Evolutionary conservation across 2,329 filamentous ascomycete genomes (phyloP).

Genomic region (Zymoseptoria tritici): DNA sequence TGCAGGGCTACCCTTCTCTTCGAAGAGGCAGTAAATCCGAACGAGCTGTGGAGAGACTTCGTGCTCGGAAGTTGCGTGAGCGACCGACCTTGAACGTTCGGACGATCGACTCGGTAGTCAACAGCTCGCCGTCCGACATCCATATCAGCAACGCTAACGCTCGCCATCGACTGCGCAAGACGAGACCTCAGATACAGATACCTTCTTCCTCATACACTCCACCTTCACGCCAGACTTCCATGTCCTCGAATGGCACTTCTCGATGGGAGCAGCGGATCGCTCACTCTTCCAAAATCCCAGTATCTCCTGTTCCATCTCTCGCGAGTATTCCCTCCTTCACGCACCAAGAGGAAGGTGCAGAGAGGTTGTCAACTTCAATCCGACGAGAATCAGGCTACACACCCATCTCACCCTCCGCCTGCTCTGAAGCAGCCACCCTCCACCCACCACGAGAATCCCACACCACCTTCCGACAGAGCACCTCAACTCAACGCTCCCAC

Average conservation of each 20-base stretch:
- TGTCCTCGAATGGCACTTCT: neutral
- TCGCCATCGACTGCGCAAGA: conserved; percentile 23
- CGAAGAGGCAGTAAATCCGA: conserved; percentile 15
- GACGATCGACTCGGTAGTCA: conserved; percentile 24
- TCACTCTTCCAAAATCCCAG: conserved; percentile 7
- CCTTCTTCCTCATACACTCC: conserved; percentile 5
- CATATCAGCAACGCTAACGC: conserved; percentile 8
- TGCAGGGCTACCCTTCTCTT: conserved; percentile 10
- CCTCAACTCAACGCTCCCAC: neutral
- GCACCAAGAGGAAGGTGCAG: conserved; percentile 8
- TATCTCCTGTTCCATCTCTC: conserved; percentile 23
- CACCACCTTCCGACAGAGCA: neutral
- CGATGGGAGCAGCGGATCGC: neutral
- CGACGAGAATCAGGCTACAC: conserved; percentile 16
- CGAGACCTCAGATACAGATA: conserved; percentile 26
- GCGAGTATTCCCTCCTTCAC: conserved; percentile 8
- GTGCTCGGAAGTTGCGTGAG: conserved; percentile 29
- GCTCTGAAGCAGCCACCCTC: conserved; percentile 8
- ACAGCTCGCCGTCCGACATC: conserved; percentile 1
- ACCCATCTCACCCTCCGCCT: conserved; percentile 21
- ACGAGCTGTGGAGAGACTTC: conserved; percentile 25
- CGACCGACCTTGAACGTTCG: conserved; percentile 14
- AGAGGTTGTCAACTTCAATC: neutral
- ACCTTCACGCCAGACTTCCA: neutral
- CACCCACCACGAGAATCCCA: conserved; percentile 5